Base-by-base conservation (phyloP, 495 filamentous ascomycete genomes). In the Penicillium daleae region DNA sequence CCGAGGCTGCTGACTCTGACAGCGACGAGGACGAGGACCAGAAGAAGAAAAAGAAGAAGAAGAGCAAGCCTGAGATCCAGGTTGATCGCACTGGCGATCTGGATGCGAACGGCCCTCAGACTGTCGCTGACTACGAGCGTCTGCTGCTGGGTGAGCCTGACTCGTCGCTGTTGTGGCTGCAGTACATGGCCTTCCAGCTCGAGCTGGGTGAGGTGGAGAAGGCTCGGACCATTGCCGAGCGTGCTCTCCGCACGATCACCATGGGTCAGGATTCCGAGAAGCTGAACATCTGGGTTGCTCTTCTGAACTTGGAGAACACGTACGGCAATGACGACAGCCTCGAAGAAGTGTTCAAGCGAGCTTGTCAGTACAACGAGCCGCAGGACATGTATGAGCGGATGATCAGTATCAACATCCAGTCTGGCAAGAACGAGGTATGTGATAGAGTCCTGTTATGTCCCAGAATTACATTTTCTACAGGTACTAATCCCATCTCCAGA, bases 181-280 rank as follows among this genome's bases (percentile, higher is more conserved):
- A 89, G 63, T 99, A 97, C 78, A 96, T 98, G 90, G 93, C 93
- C 22, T 97, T 97, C 81, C 92, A 98, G 76, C 86, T 97, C 70
- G 89, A 97, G 73, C 82, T 96, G 56, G 90, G 90, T 74, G 95
- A 98, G 69, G 77, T 94, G 29, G 85, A 86, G 40, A 93, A 90
- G 73, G 92, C 95, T 8, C 86, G 95, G 53, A 87, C 93, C 58
- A 88, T 97, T 63, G 93, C 91, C 26, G 90, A 97, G 74, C 89
- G 95, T 60, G 95, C 95, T 13, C 81, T 97, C 58, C 87, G 89
- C 66, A 93, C 88, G 10, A 98, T 98, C 71, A 87, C 89, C 74
- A 92, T 94, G 66, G 85, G 88, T 22, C 92, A 96, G 69, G 87
- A 96, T 68, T 82, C 85, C 0, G 96, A 97, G 74, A 97, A 97